Evolutionary conservation across 75 land plant species (phyloP).

Genomic region (Larix kaempferi): DNA sequence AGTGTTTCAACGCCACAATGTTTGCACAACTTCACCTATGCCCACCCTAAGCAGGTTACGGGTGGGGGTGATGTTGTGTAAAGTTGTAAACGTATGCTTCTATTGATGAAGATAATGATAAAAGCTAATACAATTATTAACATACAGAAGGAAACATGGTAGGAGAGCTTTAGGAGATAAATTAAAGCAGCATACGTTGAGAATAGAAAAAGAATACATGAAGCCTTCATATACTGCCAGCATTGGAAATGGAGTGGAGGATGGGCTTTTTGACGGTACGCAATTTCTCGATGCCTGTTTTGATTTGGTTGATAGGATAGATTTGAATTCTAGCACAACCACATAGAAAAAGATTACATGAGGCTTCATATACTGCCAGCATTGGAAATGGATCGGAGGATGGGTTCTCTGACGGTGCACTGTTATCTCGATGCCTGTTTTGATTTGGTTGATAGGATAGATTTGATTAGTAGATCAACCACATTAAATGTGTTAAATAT

Average conservation of each 20-base stretch:
- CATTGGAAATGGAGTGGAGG: conserved; percentile 74
- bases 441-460: background rate
- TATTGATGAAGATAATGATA: background rate
- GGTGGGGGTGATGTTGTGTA: background rate
- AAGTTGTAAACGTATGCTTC: background rate
- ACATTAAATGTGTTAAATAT: no score
- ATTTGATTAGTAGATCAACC: background rate
- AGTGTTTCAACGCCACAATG: no score
- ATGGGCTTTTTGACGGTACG: conserved; percentile 97
- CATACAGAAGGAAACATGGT: conserved; percentile 39
- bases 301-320: background rate
- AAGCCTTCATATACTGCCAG: conserved; percentile 85
- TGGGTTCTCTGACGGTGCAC: conserved; percentile 93
- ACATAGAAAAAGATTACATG: conserved; percentile 78
- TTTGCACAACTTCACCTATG: no score
- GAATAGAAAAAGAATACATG: conserved; percentile 83
- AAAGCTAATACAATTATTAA: conserved; percentile 8
- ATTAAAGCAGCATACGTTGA: conserved; percentile 28
- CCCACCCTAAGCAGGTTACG: no score
- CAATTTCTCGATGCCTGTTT: background rate
- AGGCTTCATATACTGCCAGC: conserved; percentile 79
- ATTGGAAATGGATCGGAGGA: conserved; percentile 79
- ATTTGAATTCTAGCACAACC: background rate
- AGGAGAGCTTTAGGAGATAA: conserved; percentile 37
- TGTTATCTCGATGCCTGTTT: background rate